Base-by-base conservation (phyloP, 768 basidiomycete genomes). In the Tricholoma hemisulphureum region DNA sequence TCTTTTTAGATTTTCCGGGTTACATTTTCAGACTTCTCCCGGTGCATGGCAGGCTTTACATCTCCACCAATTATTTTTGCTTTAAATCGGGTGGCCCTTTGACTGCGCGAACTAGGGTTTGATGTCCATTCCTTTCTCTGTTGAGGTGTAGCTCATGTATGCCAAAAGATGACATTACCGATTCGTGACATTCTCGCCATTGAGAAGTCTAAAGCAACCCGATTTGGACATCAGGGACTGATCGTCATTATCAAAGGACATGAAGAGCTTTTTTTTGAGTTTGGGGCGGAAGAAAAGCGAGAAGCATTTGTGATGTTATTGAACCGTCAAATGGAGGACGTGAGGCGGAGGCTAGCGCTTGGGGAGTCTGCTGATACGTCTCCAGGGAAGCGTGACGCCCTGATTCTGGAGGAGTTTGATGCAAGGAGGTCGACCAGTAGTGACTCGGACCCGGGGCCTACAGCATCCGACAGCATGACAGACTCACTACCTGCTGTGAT, bases 231-330 rank as follows among this genome's bases (percentile, higher is more conserved):
- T 67, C 84, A 89, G 65, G 96, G 96, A 24, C 82, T 98, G 18
- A 85, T 91, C 32, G 79, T 98, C 56, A 88, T 98, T 54, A 86
- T 99, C 64, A 92, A 90, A 65, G 96, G 96, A 0, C 94, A 98
- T 68, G 96, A 99, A 73, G 96, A 99, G 69, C 79, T 98, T 9
- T 99, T 99, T 78, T 90, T 98, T 65, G 97, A 99, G 72, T 96
- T 99, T 69, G 79, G 81, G 39, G 85, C 87, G 18, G 83, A 88
- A 56, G 88, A 91, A 55, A 87, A 91, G 61, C 85, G 96, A 21
- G 80, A 88, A 61, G 85, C 87, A 1, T 95, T 95, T 66, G 82
- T 90, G 18, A 70, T 70, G 11, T 77, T 95, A 18, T 75, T 99
- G 45, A 86, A 95, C 62, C 79, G 80, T 23, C 92, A 94, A 68